These are phyloP conservation scores for Catunica adiposa DNA, from an alignment of 2,329 filamentous ascomycete genomes.

Conservation along the genomic window DNA sequence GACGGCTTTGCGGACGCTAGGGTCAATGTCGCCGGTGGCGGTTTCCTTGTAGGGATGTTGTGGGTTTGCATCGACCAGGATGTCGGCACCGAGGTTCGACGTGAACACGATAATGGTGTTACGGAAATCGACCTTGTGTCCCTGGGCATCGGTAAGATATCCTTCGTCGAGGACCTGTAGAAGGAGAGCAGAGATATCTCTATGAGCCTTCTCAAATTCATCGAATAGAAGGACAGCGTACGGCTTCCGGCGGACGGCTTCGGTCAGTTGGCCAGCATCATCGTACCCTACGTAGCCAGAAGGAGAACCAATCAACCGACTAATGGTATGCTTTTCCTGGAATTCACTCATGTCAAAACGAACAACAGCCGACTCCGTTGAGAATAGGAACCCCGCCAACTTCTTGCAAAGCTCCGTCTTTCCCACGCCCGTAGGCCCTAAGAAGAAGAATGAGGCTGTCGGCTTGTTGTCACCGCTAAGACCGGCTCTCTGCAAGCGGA, in stretches of 20 bases:
- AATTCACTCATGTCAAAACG: conserved; percentile 98
- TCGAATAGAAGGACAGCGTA: conserved; percentile 92
- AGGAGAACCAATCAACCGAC: conserved; percentile 76
- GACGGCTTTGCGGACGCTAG: conserved; percentile 58
- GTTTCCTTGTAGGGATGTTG: conserved; percentile 47
- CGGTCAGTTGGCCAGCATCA: conserved; percentile 87
- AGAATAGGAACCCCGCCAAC: conserved; percentile 83
- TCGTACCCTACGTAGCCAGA: conserved; percentile 95
- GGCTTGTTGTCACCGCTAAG: conserved; percentile 83
- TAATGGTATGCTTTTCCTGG: conserved; percentile 92
- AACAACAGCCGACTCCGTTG: conserved; percentile 75
- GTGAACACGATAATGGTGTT: conserved; percentile 96
- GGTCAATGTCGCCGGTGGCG: conserved; percentile 50
- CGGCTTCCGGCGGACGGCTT: conserved; percentile 85
- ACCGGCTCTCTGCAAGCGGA: conserved; percentile 83
- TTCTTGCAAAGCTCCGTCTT: conserved; percentile 98
- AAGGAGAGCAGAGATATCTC: conserved; percentile 80
- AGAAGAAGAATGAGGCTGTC: conserved; percentile 90
- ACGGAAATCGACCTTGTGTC: conserved; percentile 89
- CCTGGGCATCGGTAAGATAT: conserved; percentile 86
- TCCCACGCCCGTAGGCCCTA: conserved; percentile 88
- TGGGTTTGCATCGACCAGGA: conserved; percentile 62
- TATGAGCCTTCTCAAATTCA: conserved; percentile 94
- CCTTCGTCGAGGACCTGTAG: conserved; percentile 93
- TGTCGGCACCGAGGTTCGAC: conserved; percentile 84